Base-by-base conservation (phyloP, 352 stramenopile genomes). In the Nannochloropsis limnetica region DNA sequence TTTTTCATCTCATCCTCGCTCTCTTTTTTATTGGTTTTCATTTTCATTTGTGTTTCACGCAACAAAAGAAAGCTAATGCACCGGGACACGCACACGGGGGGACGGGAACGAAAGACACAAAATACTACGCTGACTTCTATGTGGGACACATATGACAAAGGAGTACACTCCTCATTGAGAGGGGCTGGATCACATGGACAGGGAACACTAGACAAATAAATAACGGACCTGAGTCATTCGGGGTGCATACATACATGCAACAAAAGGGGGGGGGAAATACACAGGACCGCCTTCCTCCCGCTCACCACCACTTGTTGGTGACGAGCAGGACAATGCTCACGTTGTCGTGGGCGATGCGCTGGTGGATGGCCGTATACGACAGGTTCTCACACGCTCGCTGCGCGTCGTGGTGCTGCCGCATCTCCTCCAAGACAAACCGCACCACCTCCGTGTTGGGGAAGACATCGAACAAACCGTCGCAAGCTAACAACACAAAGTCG, bases 401-500 rank as follows among this genome's bases (percentile, higher is more conserved):
- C 0, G 92, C 91, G 17, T 91, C 88, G 17, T 93, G 89, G 79
- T 91, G 88, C 27, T 93, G 91, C 31, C 90, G 90, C 22, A 88
- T 86, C 54, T 93, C 88, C 44, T 91, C 87, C 25, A 89, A 89
- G 22, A 97, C 92, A n/a, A 94, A 88, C n/a, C 93, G 88, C 0
- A 97, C 93, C 0, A 93, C 91, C 83, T 97, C 93, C 82, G 96
- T 89, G 84, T 95, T 96, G 79, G 88, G 91, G 20, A 96, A 84
- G 54, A 95, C 94, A 83, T 97, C 93, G 90, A 94, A 97, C 15
- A 97, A 83, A 9, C 93, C 94, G 88, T 99, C 96, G 84, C 94
- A 98, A 86, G 91, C 93, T 49, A 99, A 92, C 79, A 99, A 92
- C 79, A 99, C 86, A 87, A 99, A 99, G 89, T 98, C 91, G 86